Evolutionary conservation across 257 asterid species (phyloP), one percentile per base, ranked within the genome.

Genomic region (Lithospermum erythrorhizon): DNA sequence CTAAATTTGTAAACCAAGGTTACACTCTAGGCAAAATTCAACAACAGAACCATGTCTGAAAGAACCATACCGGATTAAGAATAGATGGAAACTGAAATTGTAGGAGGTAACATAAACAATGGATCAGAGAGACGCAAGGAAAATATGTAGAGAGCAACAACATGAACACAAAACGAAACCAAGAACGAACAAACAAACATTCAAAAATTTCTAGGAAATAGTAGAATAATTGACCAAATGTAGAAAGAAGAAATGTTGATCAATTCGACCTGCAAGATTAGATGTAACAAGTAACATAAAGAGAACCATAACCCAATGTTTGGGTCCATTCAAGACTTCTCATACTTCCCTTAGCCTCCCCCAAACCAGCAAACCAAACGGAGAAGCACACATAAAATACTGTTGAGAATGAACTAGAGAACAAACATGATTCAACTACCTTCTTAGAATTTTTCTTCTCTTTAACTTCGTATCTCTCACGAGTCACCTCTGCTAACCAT

Each of bases 401-500:
- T 0, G 13, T 53, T 6, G 57, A 53, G 15, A 20, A 3, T 3
- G n/a, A n/a, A 19, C 3, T 19, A 21, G 55, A 48, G 6, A 19
- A 57, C 25, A 41, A 49, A 2, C 24, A 6, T 27, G 0, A n/a
- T n/a, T n/a, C 55, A 9, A 8, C 4, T 73, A 75, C 82, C 82
- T 75, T 73, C 69, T 71, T 78, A 45, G 76, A 70, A 49, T 63
- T 73, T 70, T 77, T 77, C 78, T 81, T 78, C 65, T 78, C 87
- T 68, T 83, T 78, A 9, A 78, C 87, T 67, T 81, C 75, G 30
- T 81, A 81, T 76, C 87, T 74, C 68, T 81, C 87, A 32, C 61
- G 68, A 59, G 77, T 78, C 73, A 78, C 64, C 21, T 81, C 80
- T 13, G 77, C 59, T 61, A 78, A 70, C 83, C 83, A 78, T 17